Evolutionary conservation across 306 rosid species (phyloP).

Genomic region (Prosopis cineraria): DNA sequence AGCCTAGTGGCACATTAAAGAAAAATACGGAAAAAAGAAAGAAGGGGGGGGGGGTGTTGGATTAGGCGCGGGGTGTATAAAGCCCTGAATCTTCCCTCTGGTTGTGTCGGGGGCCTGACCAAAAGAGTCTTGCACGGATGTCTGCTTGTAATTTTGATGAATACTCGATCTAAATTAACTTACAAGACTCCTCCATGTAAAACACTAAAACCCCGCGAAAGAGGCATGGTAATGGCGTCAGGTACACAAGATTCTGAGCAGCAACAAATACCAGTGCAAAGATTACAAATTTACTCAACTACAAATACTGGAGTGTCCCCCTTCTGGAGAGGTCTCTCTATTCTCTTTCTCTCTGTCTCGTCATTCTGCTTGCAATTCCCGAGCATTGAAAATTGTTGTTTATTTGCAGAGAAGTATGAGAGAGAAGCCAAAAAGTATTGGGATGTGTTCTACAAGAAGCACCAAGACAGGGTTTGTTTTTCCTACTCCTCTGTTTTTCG

Average conservation of each 20-base stretch:
- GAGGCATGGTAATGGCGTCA: conserved; percentile 50
- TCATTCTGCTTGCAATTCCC: neutral
- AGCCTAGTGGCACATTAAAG: too few relatives aligned
- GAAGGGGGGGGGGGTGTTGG: neutral
- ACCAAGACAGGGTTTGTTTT: conserved; percentile 73
- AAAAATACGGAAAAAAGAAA: neutral
- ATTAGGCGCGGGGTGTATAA: neutral
- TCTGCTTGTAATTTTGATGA: neutral
- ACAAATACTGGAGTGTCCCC: conserved; percentile 60
- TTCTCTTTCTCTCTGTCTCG: conserved; percentile 8
- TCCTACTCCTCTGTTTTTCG: neutral
- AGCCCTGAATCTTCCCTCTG: neutral
- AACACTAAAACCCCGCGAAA: conserved; percentile 8
- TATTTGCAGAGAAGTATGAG: conserved; percentile 75
- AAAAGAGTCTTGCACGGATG: neutral
- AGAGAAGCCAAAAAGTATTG: conserved; percentile 89
- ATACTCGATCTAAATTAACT: conserved; percentile 29
- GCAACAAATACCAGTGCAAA: conserved; percentile 47
- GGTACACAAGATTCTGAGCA: conserved; percentile 43
- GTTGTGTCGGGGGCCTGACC: neutral
- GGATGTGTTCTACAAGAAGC: conserved; percentile 92
- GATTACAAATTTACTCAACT: conserved; percentile 76
- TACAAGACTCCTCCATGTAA: neutral
- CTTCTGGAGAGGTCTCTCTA: conserved; percentile 80
- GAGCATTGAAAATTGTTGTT: neutral